Evolutionary conservation across 768 basidiomycete genomes (phyloP).

Genomic region (Leucosporidium creatinivorum): DNA sequence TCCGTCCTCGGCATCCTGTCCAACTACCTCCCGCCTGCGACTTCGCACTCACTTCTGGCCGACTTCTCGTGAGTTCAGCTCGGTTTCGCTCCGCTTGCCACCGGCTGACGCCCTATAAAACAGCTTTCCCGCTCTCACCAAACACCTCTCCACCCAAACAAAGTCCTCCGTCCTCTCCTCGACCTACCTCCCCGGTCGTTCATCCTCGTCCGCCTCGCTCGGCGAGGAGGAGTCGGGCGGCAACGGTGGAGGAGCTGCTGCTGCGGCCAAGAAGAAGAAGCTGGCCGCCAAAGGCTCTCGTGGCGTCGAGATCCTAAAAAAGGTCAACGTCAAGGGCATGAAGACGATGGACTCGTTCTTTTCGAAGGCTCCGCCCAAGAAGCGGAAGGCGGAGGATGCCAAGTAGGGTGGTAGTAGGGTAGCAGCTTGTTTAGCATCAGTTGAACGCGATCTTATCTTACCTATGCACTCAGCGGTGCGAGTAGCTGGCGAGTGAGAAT

Average conservation of each 20-base stretch:
- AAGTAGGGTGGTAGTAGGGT: too few relatives aligned
- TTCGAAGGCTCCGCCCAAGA: neutral
- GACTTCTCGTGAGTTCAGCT: conserved; percentile 12
- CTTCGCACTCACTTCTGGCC: conserved; percentile 5
- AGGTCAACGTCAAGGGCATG: conserved; percentile 34
- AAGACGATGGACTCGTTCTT: conserved; percentile 19
- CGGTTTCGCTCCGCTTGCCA: neutral
- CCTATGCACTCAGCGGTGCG: too few relatives aligned
- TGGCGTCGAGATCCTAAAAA: conserved; percentile 32
- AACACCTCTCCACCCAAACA: conserved; percentile 8
- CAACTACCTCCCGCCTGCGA: conserved; percentile 20
- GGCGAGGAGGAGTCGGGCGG: neutral
- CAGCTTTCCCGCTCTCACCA: conserved; percentile 17
- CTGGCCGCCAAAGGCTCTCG: conserved; percentile 18
- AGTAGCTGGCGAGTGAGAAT: too few relatives aligned
- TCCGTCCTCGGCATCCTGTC: conserved; percentile 16
- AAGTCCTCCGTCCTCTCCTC: conserved; percentile 19
- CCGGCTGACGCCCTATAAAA: neutral
- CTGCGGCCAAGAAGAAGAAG: conserved; percentile 23
- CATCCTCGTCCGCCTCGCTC: conserved; percentile 6
- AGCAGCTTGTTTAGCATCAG: too few relatives aligned
- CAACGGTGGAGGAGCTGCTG: conserved; percentile 16
- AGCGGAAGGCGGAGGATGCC: too few relatives aligned
- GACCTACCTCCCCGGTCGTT: conserved; percentile 29
- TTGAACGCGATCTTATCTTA: too few relatives aligned